A percentile compares a stretch with the other conserved stretches of the same genome.
Evolutionary conservation across 768 basidiomycete genomes (phyloP).

Genomic region (Mycena polygramma): DNA sequence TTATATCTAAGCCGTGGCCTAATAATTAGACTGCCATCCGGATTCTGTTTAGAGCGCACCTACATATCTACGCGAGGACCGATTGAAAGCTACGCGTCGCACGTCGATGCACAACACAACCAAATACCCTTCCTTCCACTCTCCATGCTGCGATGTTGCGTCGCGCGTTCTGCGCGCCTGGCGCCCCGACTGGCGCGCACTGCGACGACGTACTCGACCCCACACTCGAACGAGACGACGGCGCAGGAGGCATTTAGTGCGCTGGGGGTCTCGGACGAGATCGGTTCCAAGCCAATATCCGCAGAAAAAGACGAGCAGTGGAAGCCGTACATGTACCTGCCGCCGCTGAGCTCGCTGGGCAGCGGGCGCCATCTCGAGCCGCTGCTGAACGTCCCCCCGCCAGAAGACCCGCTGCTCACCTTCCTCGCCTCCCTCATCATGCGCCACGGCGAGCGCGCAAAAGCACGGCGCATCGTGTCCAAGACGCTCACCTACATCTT

Average conservation of each 20-base stretch:
- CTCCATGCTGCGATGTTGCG: no score
- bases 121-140: not conserved
- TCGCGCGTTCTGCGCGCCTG: no score
- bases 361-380: conserved; percentile 28
- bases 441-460: conserved; percentile 73
- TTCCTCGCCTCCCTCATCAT: conserved; percentile 75
- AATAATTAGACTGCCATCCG: not conserved
- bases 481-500: conserved; percentile 80
- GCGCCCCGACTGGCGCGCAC: not conserved
- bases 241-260: conserved; percentile 35
- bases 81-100: conserved; percentile 16
- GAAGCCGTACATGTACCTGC: conserved; percentile 26
- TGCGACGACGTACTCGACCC: not conserved
- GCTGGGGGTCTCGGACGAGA: conserved; percentile 31
- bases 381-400: conserved; percentile 75
- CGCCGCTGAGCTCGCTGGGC: conserved; percentile 14
- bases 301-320: not conserved
- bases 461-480: conserved; percentile 68
- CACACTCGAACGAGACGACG: conserved; percentile 14
- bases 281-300: not conserved
- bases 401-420: conserved; percentile 79
- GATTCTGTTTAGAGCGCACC: no score
- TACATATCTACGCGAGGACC: no score
- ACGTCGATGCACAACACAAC: not conserved
- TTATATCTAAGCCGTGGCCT: not conserved